phyloP scores from a whole-genome alignment of 2,329 filamentous ascomycete species.

The Xylaria hypoxylon region DNA sequence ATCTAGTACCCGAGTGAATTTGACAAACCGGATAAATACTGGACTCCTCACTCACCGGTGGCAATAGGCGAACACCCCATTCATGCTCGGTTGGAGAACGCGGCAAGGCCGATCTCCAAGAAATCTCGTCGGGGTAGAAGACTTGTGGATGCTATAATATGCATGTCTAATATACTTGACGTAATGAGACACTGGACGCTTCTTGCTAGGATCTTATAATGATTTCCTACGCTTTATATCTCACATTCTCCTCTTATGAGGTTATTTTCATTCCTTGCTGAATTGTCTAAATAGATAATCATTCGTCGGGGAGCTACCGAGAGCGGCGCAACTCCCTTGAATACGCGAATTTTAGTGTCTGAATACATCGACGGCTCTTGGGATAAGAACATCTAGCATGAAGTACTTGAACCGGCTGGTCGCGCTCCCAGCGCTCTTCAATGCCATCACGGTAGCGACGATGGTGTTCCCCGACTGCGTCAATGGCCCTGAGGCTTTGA shows the following conservation, averaged over 20 bases:
- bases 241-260: background rate
- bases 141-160: constrained; percentile 9
- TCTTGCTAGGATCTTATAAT: background rate
- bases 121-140: constrained; percentile 23
- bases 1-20: background rate
- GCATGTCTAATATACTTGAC: constrained; percentile 22
- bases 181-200: constrained; percentile 9
- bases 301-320: background rate
- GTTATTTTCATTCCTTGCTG: background rate
- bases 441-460: constrained; percentile 31
- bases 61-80: constrained; percentile 3
- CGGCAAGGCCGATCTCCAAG: constrained; percentile 15
- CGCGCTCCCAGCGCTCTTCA: constrained; percentile 36
- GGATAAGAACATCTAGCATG: constrained; percentile 11
- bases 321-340: background rate
- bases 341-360: background rate
- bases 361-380: background rate
- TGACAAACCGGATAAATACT: constrained; percentile 26
- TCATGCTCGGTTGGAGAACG: background rate
- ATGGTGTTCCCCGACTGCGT: constrained; percentile 51
- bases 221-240: background rate
- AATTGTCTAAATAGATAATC: background rate
- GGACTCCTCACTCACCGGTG: constrained; percentile 16
- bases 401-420: background rate
- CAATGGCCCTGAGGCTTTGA: constrained; percentile 48